Evolutionary conservation across 345 rosid genomes (phyloP), one percentile per base, ranked within the genome.

Genomic region (Bretschneidera sinensis): DNA sequence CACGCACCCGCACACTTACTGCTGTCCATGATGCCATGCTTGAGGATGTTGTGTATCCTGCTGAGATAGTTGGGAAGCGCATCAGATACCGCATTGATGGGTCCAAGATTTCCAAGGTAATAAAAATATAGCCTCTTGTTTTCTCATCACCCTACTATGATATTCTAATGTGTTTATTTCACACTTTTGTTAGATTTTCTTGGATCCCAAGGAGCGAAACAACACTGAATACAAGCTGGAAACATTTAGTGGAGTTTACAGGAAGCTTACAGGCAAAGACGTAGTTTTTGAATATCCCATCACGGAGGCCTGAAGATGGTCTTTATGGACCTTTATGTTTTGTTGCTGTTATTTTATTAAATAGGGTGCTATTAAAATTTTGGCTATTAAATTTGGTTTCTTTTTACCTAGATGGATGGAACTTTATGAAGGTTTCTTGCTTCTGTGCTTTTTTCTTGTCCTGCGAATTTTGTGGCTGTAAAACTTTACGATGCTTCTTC

Each of bases 41-140:
- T 9, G 91, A 91, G 69, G 97, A 88, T 77, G 80, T 85, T 0
- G 97, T 87, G 9, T 77, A 74, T 61, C 97, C 96, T 31, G 94
- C 97, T 43, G 96, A 91, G 83, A 91, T 91, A 75, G 97, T 91
- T 50, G 97, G 89, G 43, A 91, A 88, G 67, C 78, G 96, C 1
- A 63, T 76, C 45, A 81, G 96, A 79, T 88, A 88, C 83, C 76
- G 78, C 57, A 53, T 87, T 10, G 96, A 91, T 76, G 97, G 97
- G 2, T 74, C 96, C 65, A 91, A 88, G 73, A 71, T 84, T 48
- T 78, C 64, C 48, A 90, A 85, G 92, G 97, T 89, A 55, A 13
- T 63, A 50, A 20, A 31, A 52, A 14, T 5, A 5, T 39, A 1
- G 15, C 16, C 10, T 39, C 35, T 39, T 39, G 9, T 1, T 9